phyloP scores from a whole-genome alignment of 495 filamentous ascomycete species.

The Hypomontagnella monticulosa region DNA sequence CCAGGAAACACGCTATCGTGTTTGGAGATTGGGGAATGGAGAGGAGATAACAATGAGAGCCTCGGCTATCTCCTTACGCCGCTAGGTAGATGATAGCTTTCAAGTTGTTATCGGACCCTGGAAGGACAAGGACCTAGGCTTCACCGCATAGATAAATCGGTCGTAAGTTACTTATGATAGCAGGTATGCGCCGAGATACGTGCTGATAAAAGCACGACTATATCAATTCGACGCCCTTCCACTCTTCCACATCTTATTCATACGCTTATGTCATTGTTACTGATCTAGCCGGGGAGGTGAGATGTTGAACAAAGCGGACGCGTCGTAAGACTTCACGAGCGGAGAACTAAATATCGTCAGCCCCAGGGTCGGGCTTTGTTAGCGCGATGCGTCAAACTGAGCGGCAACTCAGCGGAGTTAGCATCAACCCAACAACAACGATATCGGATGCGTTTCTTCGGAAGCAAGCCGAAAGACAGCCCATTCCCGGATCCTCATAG shows the following conservation, averaged over 20 bases:
- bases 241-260: background rate
- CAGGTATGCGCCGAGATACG: background rate
- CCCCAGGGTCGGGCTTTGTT: conserved; percentile 9
- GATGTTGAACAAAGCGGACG: background rate
- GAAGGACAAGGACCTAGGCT: background rate
- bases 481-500: background rate
- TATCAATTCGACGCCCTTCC: conserved; percentile 1
- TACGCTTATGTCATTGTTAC: conserved; percentile 7
- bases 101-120: too few relatives aligned
- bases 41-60: conserved; percentile 10
- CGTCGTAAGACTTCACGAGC: background rate
- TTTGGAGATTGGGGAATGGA: conserved; percentile 15
- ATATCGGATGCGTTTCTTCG: conserved; percentile 27
- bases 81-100: too few relatives aligned
- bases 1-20: conserved; percentile 5
- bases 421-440: conserved; percentile 8
- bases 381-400: conserved; percentile 4
- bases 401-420: background rate
- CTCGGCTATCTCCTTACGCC: background rate
- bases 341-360: background rate
- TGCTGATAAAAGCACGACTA: background rate
- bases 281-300: background rate
- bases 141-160: too few relatives aligned
- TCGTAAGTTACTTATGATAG: too few relatives aligned
- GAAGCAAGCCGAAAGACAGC: background rate